These are phyloP conservation scores for Cucurbita pepo DNA, from an alignment of 306 rosid genomes.

Conservation along the genomic window DNA sequence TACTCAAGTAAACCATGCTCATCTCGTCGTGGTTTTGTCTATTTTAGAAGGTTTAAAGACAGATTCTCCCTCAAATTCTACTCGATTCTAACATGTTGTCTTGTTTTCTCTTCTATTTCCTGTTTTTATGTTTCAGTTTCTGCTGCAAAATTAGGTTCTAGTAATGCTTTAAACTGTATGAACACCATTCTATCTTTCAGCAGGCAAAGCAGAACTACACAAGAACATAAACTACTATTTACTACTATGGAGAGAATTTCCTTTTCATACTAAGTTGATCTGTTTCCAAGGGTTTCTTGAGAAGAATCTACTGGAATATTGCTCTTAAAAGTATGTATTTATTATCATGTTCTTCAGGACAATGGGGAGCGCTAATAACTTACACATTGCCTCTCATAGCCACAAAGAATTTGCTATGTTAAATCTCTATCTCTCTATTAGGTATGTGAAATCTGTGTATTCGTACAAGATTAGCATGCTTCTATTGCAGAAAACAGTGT, in stretches of 20 bases:
- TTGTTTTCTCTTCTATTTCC: not conserved
- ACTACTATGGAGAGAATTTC: not conserved
- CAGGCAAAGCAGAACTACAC: not conserved
- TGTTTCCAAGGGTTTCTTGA: not conserved
- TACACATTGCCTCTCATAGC: conserved; percentile 53
- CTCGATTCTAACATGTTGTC: not conserved
- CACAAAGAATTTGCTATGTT: conserved; percentile 41
- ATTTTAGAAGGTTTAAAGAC: not conserved
- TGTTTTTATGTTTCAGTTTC: not conserved
- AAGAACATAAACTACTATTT: not conserved
- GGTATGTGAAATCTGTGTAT: conserved; percentile 4
- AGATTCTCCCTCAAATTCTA: not conserved
- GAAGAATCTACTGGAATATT: not conserved
- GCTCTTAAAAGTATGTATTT: conserved; percentile 14
- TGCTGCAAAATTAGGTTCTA: not conserved
- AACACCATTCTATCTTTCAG: not conserved
- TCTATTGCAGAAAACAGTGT: conserved; percentile 11
- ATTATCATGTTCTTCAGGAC: conserved; percentile 37
- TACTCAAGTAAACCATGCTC: too few species aligned
- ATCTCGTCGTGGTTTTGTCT: too few species aligned
- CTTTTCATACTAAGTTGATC: not conserved
- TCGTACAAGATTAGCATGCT: not conserved
- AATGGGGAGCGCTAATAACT: conserved; percentile 43
- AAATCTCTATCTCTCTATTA: not conserved
- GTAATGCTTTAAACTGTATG: not conserved